Evolutionary conservation across 768 basidiomycete genomes (phyloP), one percentile per base, ranked within the genome.

Genomic region (Naganishia antarctica): DNA sequence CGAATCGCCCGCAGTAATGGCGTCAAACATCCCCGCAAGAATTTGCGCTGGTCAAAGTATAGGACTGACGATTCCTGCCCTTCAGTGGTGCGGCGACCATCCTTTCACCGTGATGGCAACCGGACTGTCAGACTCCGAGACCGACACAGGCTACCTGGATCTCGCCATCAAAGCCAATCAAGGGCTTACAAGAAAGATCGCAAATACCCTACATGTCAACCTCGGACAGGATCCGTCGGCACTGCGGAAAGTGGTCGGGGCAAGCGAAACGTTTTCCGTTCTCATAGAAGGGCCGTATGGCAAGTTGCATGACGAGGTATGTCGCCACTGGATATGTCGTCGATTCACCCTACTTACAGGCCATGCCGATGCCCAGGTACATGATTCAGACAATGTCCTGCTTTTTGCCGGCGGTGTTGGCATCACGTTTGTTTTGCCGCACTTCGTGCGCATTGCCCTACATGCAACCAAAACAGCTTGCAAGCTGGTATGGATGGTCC

Each of bases 101-200:
- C 53, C 53, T 4, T 57, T 57, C 23, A 57, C 53, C 53, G 53
- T 57, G 21, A 57, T 57, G 53, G 53, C 53, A 2, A 57, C 53
- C 53, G 53, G 53, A 6, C 37, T 2, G 31, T 21, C 21, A n/a
- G 53, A 57, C 37, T 6, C 18, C 11, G 43, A 9, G n/a, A 40
- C 32, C n/a, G 32, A 26, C 11, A 3, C 32, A 13, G 53, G 53
- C 7, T 40, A 57, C 16, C 37, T 57, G 13, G 53, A 57, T 57
- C 37, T 57, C 32, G 37, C 53, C 11, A 57, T 57, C 53, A 57
- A 57, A n/a, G 53, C 53, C 31, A 34, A 57, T 15, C 53, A 25
- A 26, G 53, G 53, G 18, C 31, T 57, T 3, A 57, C 53, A 2
- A 32, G 26, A 18, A 57, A 57, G 37, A 18, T 57, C 25, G 53